Base-by-base conservation (phyloP, 2,329 filamentous ascomycete species). In the Nemania sp. region DNA sequence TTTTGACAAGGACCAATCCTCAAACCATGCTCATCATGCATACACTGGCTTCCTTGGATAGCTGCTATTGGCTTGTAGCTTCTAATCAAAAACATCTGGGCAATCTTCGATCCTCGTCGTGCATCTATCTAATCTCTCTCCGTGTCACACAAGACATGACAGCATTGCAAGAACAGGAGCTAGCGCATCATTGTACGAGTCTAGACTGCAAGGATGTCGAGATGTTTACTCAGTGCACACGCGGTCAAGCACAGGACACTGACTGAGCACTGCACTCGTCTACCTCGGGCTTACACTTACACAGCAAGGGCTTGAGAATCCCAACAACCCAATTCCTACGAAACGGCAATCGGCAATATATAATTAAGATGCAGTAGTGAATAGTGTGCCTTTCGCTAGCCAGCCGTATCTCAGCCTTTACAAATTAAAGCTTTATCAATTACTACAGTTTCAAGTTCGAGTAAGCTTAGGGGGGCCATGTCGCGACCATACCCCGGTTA, bases 401-500 rank as follows among this genome's bases (percentile, higher is more conserved):
- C n/a, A n/a, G n/a, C n/a, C n/a, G n/a, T n/a, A n/a, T n/a, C n/a
- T n/a, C n/a, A n/a, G n/a, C n/a, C n/a, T n/a, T n/a, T n/a, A n/a
- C n/a, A n/a, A n/a, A n/a, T n/a, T n/a, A n/a, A n/a, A n/a, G n/a
- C n/a, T n/a, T n/a, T n/a, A n/a, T n/a, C n/a, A 34, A 19, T 12
- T 30, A 19, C 8, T 46, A 46, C 39, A 43, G 9, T 23, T 30
- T 26, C 24, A 26, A 23, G 22, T 52, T 11, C 36, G 36, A 46
- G 26, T 34, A 50, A 42, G n/a, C 20, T n/a, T 34, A 50, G 37
- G 41, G 37, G 41, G 22, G 37, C 37, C 33, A 22, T 47, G 20
- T 52, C 43, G 41, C 44, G 44, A 55, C 30, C 36, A 31, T 52
- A 66, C 59, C 65, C 65, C 63, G 63, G 63, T 63, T 67, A 65